Evolutionary conservation across 2,329 filamentous ascomycete genomes (phyloP).

Genomic region (Botrytis aclada): DNA sequence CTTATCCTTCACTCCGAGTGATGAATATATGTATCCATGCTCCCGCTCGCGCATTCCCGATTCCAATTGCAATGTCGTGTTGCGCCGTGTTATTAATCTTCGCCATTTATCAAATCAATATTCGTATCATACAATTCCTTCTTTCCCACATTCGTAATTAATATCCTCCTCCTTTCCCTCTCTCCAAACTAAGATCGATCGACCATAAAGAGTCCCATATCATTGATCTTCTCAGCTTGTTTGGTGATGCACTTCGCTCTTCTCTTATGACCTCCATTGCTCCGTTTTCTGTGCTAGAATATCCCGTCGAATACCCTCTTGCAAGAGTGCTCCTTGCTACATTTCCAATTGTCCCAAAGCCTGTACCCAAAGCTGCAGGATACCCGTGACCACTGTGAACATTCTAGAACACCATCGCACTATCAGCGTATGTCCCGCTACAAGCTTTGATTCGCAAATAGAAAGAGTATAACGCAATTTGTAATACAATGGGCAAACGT

Average conservation of each 20-base stretch:
- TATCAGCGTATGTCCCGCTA: slow-evolving; percentile 28
- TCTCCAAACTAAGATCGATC: slow-evolving; percentile 56
- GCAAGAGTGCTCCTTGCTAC: background rate
- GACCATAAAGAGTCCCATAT: slow-evolving; percentile 63
- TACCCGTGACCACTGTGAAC: background rate
- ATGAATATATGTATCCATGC: background rate
- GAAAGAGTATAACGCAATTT: background rate
- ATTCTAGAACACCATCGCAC: slow-evolving; percentile 25
- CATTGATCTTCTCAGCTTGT: slow-evolving; percentile 47
- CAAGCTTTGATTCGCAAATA: background rate
- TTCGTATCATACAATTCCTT: background rate
- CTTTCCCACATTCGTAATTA: background rate
- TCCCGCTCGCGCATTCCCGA: background rate
- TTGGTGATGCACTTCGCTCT: slow-evolving; percentile 30
- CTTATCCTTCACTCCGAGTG: background rate
- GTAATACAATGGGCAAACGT: background rate
- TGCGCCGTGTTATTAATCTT: background rate
- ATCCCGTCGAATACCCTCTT: background rate
- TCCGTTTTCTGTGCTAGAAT: background rate
- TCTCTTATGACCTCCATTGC: slow-evolving; percentile 21
- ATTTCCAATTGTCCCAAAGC: background rate
- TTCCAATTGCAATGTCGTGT: background rate
- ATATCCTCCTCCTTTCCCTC: slow-evolving; percentile 30
- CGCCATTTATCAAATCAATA: background rate
- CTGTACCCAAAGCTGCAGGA: background rate